Evolutionary conservation across 495 filamentous ascomycete genomes (phyloP), one percentile per base, ranked within the genome.

Genomic region (Penicillium canescens): DNA sequence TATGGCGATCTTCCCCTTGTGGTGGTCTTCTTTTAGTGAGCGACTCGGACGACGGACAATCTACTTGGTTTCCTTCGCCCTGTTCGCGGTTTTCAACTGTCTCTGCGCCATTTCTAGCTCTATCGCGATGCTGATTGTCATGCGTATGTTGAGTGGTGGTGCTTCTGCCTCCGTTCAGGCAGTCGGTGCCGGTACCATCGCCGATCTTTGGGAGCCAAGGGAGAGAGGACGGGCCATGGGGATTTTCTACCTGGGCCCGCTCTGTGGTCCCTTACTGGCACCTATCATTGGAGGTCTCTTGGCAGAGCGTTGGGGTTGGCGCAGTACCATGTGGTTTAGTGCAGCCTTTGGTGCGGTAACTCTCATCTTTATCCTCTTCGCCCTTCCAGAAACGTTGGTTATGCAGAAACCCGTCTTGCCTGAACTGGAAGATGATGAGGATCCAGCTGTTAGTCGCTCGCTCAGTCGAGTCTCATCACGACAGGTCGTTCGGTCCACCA

Each of bases 11-110:
- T 96, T 92, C 55, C 92, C 92, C 2, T 79, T 97, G 5, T 97
- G 91, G 91, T 96, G 92, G 92, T 94, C 89, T 3, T 87, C 85
- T 3, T 95, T 96, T 65, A 92, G 89, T 10, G 93, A 97, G 68
- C 80, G 82, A 4, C 69, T 90, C 3, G 93, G 93, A 18, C 82
- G 93, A 36, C 81, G 93, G 23, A 90, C 86, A 7, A 91, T 98
- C 47, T 97, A 96, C 68, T 62, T 98, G 14, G 72, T 81, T 37
- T 96, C 90, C 0, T 97, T 98, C 65, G 62, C 76, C 21, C 77
- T 96, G 6, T 96, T 92, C 63, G 69, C 87, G n/a, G 44, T 96
- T 16, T 96, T 88, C 72, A 89, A 85, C 39, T 70, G 88, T 14
- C 73, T 92, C 16, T 83, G 80, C 28, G 92, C 92, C 8, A 63